Evolutionary conservation across 805 yeast genomes (phyloP).

Genomic region (Candida sphagnicola): DNA sequence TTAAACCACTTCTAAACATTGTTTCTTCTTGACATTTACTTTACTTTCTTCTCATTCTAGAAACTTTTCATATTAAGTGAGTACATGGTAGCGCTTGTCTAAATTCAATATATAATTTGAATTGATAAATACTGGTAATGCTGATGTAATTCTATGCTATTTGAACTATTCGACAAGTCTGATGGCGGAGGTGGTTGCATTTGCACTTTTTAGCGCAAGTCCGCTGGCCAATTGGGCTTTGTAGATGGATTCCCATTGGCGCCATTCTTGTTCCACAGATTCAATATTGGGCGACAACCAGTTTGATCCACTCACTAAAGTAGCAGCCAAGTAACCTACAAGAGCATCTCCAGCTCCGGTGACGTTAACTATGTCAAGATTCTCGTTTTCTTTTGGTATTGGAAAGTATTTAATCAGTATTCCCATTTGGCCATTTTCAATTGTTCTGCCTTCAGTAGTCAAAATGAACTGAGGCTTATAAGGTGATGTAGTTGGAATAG

Average conservation of each 20-base stretch:
- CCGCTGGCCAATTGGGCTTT: slow-evolving; percentile 42
- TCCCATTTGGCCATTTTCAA: slow-evolving; percentile 33
- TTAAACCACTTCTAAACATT: slow-evolving; percentile 2
- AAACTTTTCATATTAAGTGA: no score
- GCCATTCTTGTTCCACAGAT: slow-evolving; percentile 32
- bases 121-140: no score
- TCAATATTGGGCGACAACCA: slow-evolving; percentile 24
- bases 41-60: no score
- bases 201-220: slow-evolving; percentile 14
- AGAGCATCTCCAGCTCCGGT: slow-evolving; percentile 91
- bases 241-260: slow-evolving; percentile 30
- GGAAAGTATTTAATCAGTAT: slow-evolving; percentile 62
- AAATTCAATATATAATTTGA: no score
- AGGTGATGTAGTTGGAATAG: slow-evolving; percentile 29
- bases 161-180: slow-evolving; percentile 4
- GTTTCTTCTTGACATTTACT: no score
- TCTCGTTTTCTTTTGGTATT: slow-evolving; percentile 27
- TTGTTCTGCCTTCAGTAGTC: slow-evolving; percentile 16
- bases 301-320: slow-evolving; percentile 16
- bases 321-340: slow-evolving; percentile 56
- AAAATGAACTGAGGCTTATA: slow-evolving; percentile 21
- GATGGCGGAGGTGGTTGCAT: slow-evolving; percentile 25
- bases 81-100: no score
- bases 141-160: not conserved
- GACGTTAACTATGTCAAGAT: slow-evolving; percentile 50